phyloP scores from a whole-genome alignment of 2,329 filamentous ascomycete species.

The Colletotrichum sidae region DNA sequence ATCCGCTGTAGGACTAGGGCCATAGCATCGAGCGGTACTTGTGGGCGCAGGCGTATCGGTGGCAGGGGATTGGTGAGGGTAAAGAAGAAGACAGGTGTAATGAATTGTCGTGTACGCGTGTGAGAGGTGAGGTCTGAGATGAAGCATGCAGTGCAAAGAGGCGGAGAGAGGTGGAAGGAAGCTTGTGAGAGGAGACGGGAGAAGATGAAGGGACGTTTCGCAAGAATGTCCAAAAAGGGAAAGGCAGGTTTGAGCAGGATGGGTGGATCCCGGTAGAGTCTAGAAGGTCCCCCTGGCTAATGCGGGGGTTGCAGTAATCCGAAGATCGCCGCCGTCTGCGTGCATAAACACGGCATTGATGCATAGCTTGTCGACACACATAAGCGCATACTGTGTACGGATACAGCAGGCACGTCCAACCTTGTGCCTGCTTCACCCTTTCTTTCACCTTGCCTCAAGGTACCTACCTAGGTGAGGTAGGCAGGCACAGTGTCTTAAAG shows the following conservation, averaged over 20 bases:
- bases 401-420: too few relatives aligned
- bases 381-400: too few relatives aligned
- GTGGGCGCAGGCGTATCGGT: not conserved
- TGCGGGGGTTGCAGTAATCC: slow-evolving; percentile 34
- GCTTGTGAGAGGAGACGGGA: slow-evolving; percentile 12
- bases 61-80: slow-evolving; percentile 1
- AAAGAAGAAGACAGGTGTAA: slow-evolving; percentile 15
- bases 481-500: too few relatives aligned
- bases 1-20: slow-evolving; percentile 22
- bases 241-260: slow-evolving; percentile 27
- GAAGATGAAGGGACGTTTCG: slow-evolving; percentile 37
- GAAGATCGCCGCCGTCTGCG: slow-evolving; percentile 29
- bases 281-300: slow-evolving; percentile 27
- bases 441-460: too few relatives aligned
- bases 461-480: too few relatives aligned
- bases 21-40: slow-evolving; percentile 9
- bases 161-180: not conserved
- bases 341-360: slow-evolving; percentile 18
- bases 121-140: slow-evolving; percentile 9
- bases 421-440: too few relatives aligned
- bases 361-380: not conserved
- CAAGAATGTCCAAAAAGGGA: slow-evolving; percentile 41
- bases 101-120: not conserved
- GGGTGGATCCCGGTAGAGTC: slow-evolving; percentile 29
- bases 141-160: too few relatives aligned